Evolutionary conservation across 164 flowering plant genomes (phyloP), one percentile per base, ranked within the genome.

Genomic region (Houttuynia cordata): DNA sequence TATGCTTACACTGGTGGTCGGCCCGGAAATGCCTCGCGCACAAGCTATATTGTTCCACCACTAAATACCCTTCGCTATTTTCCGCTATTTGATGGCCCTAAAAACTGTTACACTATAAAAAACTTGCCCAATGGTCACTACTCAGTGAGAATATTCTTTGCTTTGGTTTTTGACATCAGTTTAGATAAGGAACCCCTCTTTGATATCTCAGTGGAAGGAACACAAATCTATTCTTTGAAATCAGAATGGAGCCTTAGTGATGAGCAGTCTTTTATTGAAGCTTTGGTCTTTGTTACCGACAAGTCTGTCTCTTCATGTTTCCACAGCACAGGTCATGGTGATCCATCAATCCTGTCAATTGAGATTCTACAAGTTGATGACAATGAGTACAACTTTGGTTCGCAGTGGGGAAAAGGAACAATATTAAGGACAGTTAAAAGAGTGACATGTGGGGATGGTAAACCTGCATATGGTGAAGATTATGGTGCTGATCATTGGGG

Each of bases 251-350:
- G 78, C 62, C 71, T 51, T 59, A 80, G 71, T 12, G 75, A 81
- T 69, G 96, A 86, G 53, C 84, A 83, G 61, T 76, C 77, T 14
- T 94, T 91, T 81, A 73, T 81, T 49, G 99, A 94, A 75, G 83
- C 83, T 52, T 73, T 80, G 60, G 75, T 84, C 47, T 83, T 81
- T 77, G 77, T 94, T 10, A 70, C 51, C 1, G 93, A 91, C 72
- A 79, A 81, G 25, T 65, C 87, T 58, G 89, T 81, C 22, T 78
- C 96, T 7, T 41, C 79, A 52, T 94, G 99, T 76, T 91, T 94
- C 73, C 96, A 91, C 62, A 88, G 97, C 73, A 94, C 96, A 56
- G 99, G 99, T 62, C 99, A 86, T 74, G 99, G 97, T 52, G 95
- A 88, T 65, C 99, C 99, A 50, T 78, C 97, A 18, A 71, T 91